These are phyloP conservation scores for Phialophora verrucosa DNA, from an alignment of 2,329 filamentous ascomycete species.

Conservation along the genomic window DNA sequence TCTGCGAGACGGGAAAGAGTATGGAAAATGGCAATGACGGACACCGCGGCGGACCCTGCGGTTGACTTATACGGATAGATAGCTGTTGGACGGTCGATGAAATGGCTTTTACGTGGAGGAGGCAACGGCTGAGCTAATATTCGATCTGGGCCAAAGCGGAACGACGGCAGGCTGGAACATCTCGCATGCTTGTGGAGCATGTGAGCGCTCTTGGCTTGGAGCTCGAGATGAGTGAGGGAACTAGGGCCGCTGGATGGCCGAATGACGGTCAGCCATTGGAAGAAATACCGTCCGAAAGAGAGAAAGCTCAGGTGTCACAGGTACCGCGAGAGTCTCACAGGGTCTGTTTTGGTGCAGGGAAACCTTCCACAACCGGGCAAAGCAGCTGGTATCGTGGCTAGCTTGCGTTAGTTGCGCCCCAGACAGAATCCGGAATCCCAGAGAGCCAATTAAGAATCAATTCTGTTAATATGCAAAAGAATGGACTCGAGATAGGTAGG, in stretches of 20 bases:
- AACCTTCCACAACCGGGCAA: neutral
- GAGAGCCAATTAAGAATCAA: slow-evolving; percentile 14
- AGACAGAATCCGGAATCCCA: neutral
- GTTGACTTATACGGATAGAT: neutral
- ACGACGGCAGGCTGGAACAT: neutral
- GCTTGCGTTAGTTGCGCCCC: neutral
- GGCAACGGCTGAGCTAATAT: slow-evolving; percentile 8
- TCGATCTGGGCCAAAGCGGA: slow-evolving; percentile 4
- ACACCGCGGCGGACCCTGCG: neutral
- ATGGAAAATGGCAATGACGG: neutral
- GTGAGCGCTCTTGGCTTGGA: neutral
- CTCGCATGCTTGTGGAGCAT: neutral
- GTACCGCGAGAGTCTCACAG: neutral
- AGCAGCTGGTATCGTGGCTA: neutral
- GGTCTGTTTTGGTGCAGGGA: neutral
- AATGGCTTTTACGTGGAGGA: neutral
- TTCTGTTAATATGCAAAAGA: slow-evolving; percentile 12
- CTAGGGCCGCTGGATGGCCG: neutral
- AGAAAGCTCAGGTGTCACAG: neutral
- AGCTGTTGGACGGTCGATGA: neutral
- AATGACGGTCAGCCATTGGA: neutral
- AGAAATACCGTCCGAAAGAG: neutral
- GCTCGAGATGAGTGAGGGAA: slow-evolving; percentile 2
- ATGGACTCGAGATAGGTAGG: slow-evolving; percentile 19
- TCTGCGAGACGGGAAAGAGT: neutral